A percentile compares a stretch with the other conserved stretches of the same genome.
These are phyloP conservation scores for Suillus subalutaceus DNA, from an alignment of 768 basidiomycete species.

Conservation along the genomic window DNA sequence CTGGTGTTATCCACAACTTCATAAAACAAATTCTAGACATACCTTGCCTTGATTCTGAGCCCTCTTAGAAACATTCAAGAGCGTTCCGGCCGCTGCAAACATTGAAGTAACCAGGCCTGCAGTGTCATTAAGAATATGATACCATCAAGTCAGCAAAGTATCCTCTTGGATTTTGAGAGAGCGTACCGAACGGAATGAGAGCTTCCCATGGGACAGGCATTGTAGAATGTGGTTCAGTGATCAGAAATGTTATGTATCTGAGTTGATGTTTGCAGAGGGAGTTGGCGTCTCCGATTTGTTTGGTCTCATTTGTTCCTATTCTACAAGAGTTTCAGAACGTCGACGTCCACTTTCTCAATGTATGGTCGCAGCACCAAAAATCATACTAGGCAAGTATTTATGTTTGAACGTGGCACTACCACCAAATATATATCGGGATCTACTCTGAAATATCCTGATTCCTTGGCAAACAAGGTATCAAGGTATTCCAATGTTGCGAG, in stretches of 20 bases:
- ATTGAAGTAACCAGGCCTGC: conserved; percentile 81
- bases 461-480: neutral
- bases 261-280: conserved; percentile 3
- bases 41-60: conserved; percentile 94
- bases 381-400: neutral
- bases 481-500: neutral
- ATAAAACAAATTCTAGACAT: conserved; percentile 2
- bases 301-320: conserved; percentile 22
- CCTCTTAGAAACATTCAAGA: conserved; percentile 76
- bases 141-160: neutral
- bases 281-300: conserved; percentile 17
- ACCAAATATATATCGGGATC: neutral
- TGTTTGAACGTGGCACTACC: neutral
- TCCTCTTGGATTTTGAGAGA: neutral
- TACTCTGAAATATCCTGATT: neutral
- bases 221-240: conserved; percentile 19
- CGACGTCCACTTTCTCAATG: neutral
- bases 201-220: conserved; percentile 99
- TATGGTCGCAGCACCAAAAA: neutral
- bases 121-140: conserved; percentile 13
- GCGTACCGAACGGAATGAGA: conserved; percentile 88
- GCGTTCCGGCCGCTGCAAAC: conserved; percentile 91
- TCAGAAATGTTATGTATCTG: neutral
- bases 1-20: neutral
- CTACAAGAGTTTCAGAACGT: too few relatives aligned